Evolutionary conservation across 345 rosid genomes (phyloP), one percentile per base, ranked within the genome.

Genomic region (Gossypium herbaceum): DNA sequence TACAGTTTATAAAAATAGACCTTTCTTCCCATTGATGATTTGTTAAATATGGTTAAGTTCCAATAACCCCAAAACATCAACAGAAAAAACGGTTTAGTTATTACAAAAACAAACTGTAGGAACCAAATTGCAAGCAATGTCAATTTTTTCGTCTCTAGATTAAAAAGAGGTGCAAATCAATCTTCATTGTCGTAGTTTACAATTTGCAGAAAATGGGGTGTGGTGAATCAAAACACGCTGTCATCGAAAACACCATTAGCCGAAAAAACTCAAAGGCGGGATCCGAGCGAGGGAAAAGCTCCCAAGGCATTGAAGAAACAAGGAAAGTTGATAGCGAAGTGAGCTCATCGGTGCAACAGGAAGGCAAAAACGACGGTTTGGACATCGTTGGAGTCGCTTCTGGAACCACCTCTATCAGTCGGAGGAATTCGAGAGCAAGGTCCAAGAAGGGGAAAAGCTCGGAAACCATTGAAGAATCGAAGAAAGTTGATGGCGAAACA

Each of bases 171-270:
- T 52, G 57, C 22, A 11, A 29, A 17, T 71, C 39, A 19, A 52
- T 52, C 65, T 39, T 25, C 56, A 19, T 17, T 15, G 16, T 57
- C 25, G 39, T 25, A 17, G 41, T 58, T 65, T 25, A 39, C 17
- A 3, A 45, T 58, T 51, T 68, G 12, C 55, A 22, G 43, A 73
- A 47, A 13, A 94, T 92, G 98, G 98, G 97, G 29, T 94, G 98
- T 74, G 90, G 91, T 9, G 78, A 92, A 80, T 94, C 98, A 20
- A 94, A 94, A 75, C 92, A 86, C 9, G 92, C 90, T 45, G 92
- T 87, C 5, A 79, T 86, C 1, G 96, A 85, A 29, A 87, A 89
- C 84, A 88, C 95, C 61, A 83, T 75, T 43, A 65, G 81, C 78
- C 84, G 82, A 72, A 89, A 80, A 85, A 81, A 81, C 82, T 80